These are phyloP conservation scores for Leccinum fallax DNA, from an alignment of 1,284 basidiomycete genomes.

Conservation along the genomic window DNA sequence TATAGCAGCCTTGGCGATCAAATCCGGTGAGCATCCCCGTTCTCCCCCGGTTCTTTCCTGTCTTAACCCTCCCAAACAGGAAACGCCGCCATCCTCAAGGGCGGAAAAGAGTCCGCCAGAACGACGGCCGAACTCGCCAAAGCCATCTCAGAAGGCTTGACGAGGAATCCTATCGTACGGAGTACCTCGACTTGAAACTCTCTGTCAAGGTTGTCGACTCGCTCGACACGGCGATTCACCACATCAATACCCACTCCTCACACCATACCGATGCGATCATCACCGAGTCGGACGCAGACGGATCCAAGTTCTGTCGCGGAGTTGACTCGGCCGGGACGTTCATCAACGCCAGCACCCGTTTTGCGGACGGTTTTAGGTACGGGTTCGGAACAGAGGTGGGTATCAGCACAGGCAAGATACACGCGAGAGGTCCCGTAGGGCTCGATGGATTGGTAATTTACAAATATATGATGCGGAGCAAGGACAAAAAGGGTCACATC, in stretches of 20 bases:
- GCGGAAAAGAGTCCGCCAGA: conserved; percentile 90
- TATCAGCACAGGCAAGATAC: conserved; percentile 95
- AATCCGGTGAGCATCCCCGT: conserved; percentile 70
- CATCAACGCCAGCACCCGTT: conserved; percentile 93
- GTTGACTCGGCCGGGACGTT: conserved; percentile 94
- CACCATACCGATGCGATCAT: conserved; percentile 97
- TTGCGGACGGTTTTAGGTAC: conserved; percentile 96
- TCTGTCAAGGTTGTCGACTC: conserved; percentile 79
- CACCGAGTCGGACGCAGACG: conserved; percentile 73
- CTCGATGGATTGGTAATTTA: conserved; percentile 94
- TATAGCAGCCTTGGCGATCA: conserved; percentile 95
- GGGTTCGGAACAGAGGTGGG: conserved; percentile 99
- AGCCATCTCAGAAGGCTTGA: conserved; percentile 82
- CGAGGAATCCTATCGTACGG: conserved; percentile 76
- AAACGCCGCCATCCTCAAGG: conserved; percentile 94
- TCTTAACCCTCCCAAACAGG: conserved; percentile 47
- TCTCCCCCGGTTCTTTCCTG: conserved; percentile 6
- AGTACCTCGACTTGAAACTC: conserved; percentile 85
- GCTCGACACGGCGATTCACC: conserved; percentile 74
- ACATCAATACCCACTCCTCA: conserved; percentile 93
- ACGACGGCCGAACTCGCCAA: conserved; percentile 77
- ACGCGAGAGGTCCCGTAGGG: conserved; percentile 96
- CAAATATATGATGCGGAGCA: conserved; percentile 89
- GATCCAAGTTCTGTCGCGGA: conserved; percentile 79
- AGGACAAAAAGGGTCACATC: conserved; percentile 70